A percentile compares a stretch with the other conserved stretches of the same genome.
Evolutionary conservation across 1,284 basidiomycete species (phyloP).

Genomic region (Leccinum variabile): DNA sequence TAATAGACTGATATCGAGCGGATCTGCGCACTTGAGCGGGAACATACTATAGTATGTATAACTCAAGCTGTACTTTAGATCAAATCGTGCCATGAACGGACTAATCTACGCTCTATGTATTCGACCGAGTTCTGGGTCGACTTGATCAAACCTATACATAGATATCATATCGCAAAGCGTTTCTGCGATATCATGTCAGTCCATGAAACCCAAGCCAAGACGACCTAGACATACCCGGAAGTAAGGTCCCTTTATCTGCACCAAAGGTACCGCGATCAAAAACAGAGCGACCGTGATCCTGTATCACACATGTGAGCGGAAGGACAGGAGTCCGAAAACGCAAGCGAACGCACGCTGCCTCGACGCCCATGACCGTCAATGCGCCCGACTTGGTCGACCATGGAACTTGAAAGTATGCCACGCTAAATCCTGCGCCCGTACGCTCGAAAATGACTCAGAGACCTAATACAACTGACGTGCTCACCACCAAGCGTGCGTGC

Average conservation of each 20-base stretch:
- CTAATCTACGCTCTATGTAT: neutral
- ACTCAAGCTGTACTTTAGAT: neutral
- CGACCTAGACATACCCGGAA: constrained; percentile 40
- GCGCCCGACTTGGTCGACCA: constrained; percentile 52
- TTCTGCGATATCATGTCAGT: constrained; percentile 10
- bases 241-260: constrained; percentile 7
- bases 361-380: constrained; percentile 48
- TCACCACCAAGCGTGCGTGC: constrained; percentile 48
- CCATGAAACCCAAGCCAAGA: constrained; percentile 13
- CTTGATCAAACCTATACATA: neutral
- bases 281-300: constrained; percentile 48
- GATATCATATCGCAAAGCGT: constrained; percentile 21
- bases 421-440: constrained; percentile 40
- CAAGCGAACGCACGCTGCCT: constrained; percentile 42
- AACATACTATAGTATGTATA: neutral
- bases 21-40: neutral
- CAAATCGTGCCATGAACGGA: neutral
- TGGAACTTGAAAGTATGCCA: constrained; percentile 58
- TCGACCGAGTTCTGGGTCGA: neutral
- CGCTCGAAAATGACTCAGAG: neutral
- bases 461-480: neutral
- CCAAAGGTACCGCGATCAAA: constrained; percentile 42
- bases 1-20: neutral
- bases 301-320: neutral
- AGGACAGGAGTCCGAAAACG: neutral